Evolutionary conservation across 208 protist genomes (phyloP).

Genomic region (Endotrypanum monterogeii): DNA sequence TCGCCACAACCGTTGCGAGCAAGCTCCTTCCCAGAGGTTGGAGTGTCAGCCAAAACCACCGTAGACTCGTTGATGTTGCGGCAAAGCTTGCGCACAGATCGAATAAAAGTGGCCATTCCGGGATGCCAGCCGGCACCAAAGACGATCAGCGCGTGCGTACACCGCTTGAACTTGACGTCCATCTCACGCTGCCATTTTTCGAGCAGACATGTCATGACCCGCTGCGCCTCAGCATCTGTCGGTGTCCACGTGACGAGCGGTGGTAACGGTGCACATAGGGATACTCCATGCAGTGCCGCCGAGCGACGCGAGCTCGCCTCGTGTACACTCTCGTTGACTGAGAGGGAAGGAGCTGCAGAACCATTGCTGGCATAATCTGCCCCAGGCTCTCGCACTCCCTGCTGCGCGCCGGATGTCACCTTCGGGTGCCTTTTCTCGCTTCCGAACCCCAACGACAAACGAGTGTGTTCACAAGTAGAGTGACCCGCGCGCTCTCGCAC

Average conservation of each 20-base stretch:
- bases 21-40: neutral
- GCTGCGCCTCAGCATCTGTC: slow-evolving; percentile 2
- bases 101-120: slow-evolving; percentile 34
- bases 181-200: slow-evolving; percentile 31
- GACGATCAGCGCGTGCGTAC: slow-evolving; percentile 48
- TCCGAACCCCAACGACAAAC: neutral
- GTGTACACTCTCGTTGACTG: slow-evolving; percentile 13
- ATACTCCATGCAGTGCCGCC: neutral
- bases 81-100: slow-evolving; percentile 35
- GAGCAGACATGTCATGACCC: slow-evolving; percentile 4
- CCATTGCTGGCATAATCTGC: neutral
- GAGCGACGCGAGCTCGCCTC: neutral
- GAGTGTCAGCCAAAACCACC: neutral
- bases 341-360: slow-evolving; percentile 14
- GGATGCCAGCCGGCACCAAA: slow-evolving; percentile 77
- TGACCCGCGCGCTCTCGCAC: slow-evolving; percentile 21
- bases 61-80: slow-evolving; percentile 21
- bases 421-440: neutral
- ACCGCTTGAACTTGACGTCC: slow-evolving; percentile 19
- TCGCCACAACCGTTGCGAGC: slow-evolving; percentile 4
- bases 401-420: neutral
- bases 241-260: neutral
- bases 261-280: neutral
- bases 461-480: neutral
- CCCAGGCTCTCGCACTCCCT: neutral